phyloP scores from a whole-genome alignment of 371 early-diverging fungal species.

The Fennellomyces sp. region DNA sequence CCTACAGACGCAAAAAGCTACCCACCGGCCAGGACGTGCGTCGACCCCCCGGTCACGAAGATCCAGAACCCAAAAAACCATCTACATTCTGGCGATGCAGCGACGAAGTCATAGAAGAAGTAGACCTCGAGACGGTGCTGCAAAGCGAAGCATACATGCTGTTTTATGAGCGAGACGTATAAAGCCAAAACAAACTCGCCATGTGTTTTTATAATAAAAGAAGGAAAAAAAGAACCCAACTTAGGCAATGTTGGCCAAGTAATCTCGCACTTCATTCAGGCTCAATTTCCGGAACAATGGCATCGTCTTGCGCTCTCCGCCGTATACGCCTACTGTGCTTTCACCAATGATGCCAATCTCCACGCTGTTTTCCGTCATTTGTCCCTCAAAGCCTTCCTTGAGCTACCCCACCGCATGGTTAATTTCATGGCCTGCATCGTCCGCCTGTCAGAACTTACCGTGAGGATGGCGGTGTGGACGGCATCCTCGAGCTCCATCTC shows the following conservation, averaged over 20 bases:
- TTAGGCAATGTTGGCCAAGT: conserved; percentile 92
- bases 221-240: not conserved
- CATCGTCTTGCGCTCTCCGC: conserved; percentile 52
- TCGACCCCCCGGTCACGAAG: conserved; percentile 27
- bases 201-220: not conserved
- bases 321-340: conserved; percentile 62
- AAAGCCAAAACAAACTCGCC: not conserved
- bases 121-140: conserved; percentile 70
- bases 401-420: conserved; percentile 50
- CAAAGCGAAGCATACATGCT: conserved; percentile 26
- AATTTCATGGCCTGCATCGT: too few relatives aligned
- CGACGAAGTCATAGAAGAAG: conserved; percentile 85
- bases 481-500: conserved; percentile 98
- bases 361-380: conserved; percentile 90
- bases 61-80: conserved; percentile 44
- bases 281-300: conserved; percentile 80
- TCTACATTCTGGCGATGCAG: conserved; percentile 78
- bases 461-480: conserved; percentile 96
- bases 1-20: conserved; percentile 35
- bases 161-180: conserved; percentile 16
- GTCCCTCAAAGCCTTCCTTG: conserved; percentile 98
- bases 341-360: conserved; percentile 93
- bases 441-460: conserved; percentile 52
- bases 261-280: conserved; percentile 89
- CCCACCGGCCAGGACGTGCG: conserved; percentile 54